Conservation (phyloP, 768 basidiomycete genomes). For the Serendipita sp. region DNA sequence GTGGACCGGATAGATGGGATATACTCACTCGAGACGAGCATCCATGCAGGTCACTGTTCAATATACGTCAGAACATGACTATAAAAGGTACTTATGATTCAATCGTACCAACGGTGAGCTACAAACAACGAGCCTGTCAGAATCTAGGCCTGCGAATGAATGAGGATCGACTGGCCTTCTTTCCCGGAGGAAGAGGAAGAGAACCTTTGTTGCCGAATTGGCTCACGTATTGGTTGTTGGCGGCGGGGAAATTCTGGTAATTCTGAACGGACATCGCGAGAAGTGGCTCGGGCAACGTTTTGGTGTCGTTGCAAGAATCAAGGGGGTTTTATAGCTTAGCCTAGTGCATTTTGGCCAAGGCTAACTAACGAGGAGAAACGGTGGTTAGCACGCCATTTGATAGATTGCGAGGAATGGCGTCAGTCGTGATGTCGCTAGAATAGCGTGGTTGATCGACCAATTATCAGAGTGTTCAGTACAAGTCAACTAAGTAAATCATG, state of each 20-base stretch:
- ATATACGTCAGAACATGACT: not conserved
- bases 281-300: too few species aligned
- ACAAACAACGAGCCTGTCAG: not conserved
- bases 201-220: conserved; percentile 25
- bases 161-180: conserved; percentile 16
- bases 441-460: too few species aligned
- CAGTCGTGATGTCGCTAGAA: too few species aligned
- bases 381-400: too few species aligned
- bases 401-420: too few species aligned
- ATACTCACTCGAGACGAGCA: conserved; percentile 45
- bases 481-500: too few species aligned
- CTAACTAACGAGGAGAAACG: too few species aligned
- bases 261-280: not conserved
- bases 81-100: not conserved
- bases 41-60: conserved; percentile 55
- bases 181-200: conserved; percentile 28
- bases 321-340: too few species aligned
- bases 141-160: not conserved
- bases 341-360: too few species aligned
- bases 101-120: not conserved
- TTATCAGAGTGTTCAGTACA: too few species aligned
- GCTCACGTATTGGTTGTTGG: conserved; percentile 32
- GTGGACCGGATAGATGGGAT: not conserved
- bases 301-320: too few species aligned
- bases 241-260: conserved; percentile 8